These are phyloP conservation scores for Zangia roseola DNA, from an alignment of 768 basidiomycete genomes.

Conservation along the genomic window DNA sequence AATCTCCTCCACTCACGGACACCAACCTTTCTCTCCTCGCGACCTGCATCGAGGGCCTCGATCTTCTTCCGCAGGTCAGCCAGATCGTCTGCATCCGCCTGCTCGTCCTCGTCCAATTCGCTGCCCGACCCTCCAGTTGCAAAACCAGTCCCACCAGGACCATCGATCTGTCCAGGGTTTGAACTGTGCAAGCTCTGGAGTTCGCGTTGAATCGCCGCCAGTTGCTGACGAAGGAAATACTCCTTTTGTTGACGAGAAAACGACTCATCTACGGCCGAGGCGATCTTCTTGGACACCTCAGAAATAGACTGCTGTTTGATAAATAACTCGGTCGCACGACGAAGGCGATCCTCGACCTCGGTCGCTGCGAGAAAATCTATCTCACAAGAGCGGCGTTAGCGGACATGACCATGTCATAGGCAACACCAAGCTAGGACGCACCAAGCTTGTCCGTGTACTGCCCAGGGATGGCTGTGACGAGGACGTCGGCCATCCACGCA, in stretches of 20 bases:
- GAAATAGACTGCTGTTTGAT: slow-evolving; percentile 74
- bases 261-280: slow-evolving; percentile 75
- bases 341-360: slow-evolving; percentile 60
- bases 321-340: slow-evolving; percentile 67
- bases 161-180: slow-evolving; percentile 20
- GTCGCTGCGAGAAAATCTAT: slow-evolving; percentile 61
- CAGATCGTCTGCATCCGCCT: slow-evolving; percentile 79
- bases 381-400: slow-evolving; percentile 1
- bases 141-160: slow-evolving; percentile 19
- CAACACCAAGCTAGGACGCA: slow-evolving; percentile 31
- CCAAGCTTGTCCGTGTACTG: slow-evolving; percentile 75
- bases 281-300: slow-evolving; percentile 80
- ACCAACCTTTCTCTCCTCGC: slow-evolving; percentile 81
- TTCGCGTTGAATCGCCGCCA: slow-evolving; percentile 77
- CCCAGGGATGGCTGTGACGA: slow-evolving; percentile 54
- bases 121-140: slow-evolving; percentile 31
- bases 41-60: slow-evolving; percentile 68
- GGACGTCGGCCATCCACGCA: slow-evolving; percentile 76
- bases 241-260: slow-evolving; percentile 89
- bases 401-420: not conserved
- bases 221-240: slow-evolving; percentile 80
- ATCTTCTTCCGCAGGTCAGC: slow-evolving; percentile 70
- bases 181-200: slow-evolving; percentile 53
- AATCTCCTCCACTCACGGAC: slow-evolving; percentile 81
- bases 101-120: slow-evolving; percentile 75